Evolutionary conservation across 2,329 filamentous ascomycete species (phyloP).

Genomic region (Chrysosporium queenslandicum): DNA sequence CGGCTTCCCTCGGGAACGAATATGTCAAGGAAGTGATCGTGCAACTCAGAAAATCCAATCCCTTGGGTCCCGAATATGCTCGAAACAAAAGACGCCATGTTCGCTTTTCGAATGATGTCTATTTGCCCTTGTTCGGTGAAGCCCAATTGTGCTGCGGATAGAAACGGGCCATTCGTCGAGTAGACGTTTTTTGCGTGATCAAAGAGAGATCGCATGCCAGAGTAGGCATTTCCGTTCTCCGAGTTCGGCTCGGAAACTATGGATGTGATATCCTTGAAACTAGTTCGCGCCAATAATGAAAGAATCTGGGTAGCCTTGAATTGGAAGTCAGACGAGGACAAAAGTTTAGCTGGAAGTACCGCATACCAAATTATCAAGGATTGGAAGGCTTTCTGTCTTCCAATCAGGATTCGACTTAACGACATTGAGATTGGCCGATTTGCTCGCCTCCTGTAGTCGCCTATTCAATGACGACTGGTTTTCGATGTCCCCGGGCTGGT

Average conservation of each 20-base stretch:
- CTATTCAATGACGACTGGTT: conserved; percentile 31
- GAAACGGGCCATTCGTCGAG: conserved; percentile 46
- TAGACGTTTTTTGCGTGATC: conserved; percentile 55
- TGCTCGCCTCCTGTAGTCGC: conserved; percentile 24
- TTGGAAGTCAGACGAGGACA: neutral
- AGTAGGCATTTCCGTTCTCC: conserved; percentile 52
- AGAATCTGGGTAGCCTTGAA: conserved; percentile 50
- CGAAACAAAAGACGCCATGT: conserved; percentile 55
- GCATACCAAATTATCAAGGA: conserved; percentile 52
- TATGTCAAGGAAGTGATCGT: conserved; percentile 53
- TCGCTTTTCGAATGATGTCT: conserved; percentile 53
- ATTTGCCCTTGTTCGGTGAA: conserved; percentile 45
- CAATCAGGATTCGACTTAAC: conserved; percentile 39
- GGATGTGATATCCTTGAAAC: conserved; percentile 47
- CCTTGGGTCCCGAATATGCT: conserved; percentile 55
- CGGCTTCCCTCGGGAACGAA: conserved; percentile 52
- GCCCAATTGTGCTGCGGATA: conserved; percentile 45
- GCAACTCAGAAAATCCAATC: conserved; percentile 54
- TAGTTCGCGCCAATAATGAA: conserved; percentile 47
- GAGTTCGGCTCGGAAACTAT: conserved; percentile 48
- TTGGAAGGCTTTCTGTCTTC: conserved; percentile 51
- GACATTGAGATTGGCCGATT: conserved; percentile 30
- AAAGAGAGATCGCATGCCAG: conserved; percentile 51
- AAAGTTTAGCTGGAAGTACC: neutral
- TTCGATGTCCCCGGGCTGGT: conserved; percentile 36